phyloP scores from a whole-genome alignment of 129 eudicot genomes.

The Dittrichia graveolens region DNA sequence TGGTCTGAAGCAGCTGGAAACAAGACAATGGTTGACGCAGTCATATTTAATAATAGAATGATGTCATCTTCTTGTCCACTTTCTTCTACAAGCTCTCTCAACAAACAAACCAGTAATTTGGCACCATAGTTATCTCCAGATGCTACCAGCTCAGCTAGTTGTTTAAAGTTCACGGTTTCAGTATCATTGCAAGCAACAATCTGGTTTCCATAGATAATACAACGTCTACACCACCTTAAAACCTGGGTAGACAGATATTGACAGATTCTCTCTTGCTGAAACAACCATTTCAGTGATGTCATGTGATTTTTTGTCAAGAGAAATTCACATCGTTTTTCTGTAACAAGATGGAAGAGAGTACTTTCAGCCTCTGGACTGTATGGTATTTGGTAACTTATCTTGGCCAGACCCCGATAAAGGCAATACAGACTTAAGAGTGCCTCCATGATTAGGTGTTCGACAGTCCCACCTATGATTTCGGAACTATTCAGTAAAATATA shows the following conservation, averaged over 20 bases:
- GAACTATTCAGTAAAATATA: constrained; percentile 68
- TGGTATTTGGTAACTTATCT: constrained; percentile 70
- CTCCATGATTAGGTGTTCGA: constrained; percentile 44
- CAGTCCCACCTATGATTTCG: constrained; percentile 45
- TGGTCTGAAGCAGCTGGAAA: constrained; percentile 84
- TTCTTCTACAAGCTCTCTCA: constrained; percentile 69
- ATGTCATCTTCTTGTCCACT: constrained; percentile 51
- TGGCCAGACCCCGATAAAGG: constrained; percentile 81
- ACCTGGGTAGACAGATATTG: constrained; percentile 59
- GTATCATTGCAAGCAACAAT: constrained; percentile 28
- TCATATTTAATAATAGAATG: constrained; percentile 43
- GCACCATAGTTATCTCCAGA: constrained; percentile 70
- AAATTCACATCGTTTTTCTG: constrained; percentile 59
- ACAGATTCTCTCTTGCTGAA: constrained; percentile 86
- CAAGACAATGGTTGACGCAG: constrained; percentile 44
- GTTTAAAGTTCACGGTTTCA: constrained; percentile 39
- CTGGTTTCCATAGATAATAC: constrained; percentile 31
- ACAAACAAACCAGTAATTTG: constrained; percentile 52
- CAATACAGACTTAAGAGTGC: constrained; percentile 62
- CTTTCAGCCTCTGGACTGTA: constrained; percentile 89
- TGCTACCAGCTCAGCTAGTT: constrained; percentile 67
- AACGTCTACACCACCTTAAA: constrained; percentile 59
- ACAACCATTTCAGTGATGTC: constrained; percentile 79
- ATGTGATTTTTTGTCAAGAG: constrained; percentile 54
- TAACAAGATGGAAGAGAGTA: constrained; percentile 56